Percentiles rank a stretch among this genome's conserved stretches.
Evolutionary conservation across 2,329 filamentous ascomycete species (phyloP).

Genomic region (Fusarium humuli): DNA sequence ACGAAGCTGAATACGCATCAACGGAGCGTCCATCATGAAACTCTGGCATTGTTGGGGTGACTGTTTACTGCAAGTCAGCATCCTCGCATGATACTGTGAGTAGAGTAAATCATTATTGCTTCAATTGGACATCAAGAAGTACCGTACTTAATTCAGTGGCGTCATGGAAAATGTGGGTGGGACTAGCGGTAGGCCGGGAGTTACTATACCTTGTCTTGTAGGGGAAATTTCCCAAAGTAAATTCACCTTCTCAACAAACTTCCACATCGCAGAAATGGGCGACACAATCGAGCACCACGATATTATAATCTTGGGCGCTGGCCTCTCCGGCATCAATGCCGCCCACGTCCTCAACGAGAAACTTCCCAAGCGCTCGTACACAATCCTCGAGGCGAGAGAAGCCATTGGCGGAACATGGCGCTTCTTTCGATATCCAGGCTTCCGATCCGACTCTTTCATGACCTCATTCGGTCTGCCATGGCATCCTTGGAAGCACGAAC

Average conservation of each 20-base stretch:
- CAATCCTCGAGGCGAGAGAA: slow-evolving; percentile 74
- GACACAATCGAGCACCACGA: slow-evolving; percentile 54
- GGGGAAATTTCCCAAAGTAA: slow-evolving; percentile 10
- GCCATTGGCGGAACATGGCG: slow-evolving; percentile 82
- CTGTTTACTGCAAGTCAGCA: background rate
- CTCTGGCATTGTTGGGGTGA: background rate
- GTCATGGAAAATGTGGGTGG: background rate
- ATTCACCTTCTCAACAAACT: slow-evolving; percentile 13
- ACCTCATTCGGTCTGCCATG: slow-evolving; percentile 75
- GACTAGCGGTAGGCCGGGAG: background rate
- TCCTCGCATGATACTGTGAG: background rate
- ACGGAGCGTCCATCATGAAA: background rate
- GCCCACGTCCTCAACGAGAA: slow-evolving; percentile 73
- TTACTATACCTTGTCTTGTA: background rate
- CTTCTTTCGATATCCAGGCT: slow-evolving; percentile 80
- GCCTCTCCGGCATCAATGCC: slow-evolving; percentile 79
- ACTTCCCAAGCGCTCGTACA: slow-evolving; percentile 67
- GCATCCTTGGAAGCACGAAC: slow-evolving; percentile 73
- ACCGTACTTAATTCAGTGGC: background rate
- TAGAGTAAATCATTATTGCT: background rate
- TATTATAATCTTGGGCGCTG: slow-evolving; percentile 75
- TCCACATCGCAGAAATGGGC: slow-evolving; percentile 23
- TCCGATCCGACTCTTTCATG: slow-evolving; percentile 74
- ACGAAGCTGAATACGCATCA: background rate
- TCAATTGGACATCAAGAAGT: background rate